Evolutionary conservation across 306 rosid species (phyloP), one percentile per base, ranked within the genome.

Genomic region (Quillaja saponaria): DNA sequence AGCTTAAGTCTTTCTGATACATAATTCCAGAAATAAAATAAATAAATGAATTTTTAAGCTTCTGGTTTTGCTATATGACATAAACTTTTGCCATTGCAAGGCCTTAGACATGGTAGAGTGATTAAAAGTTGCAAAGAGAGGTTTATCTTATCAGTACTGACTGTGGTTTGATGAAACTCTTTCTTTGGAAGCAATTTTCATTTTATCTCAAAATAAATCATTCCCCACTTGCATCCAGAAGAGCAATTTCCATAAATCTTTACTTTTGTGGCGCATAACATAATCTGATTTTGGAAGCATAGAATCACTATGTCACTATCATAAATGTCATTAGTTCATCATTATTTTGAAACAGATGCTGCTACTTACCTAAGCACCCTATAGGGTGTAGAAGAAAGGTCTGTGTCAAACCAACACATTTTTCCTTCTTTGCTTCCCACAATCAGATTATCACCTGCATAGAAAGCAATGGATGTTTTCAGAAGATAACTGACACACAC

Each of bases 361-460:
- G 49, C n/a, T 13, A 64, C 90, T 55, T 81, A 86, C 96, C 82
- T 73, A 7, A 83, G 83, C 74, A 75, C 66, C 74, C 76, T 83
- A 72, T 88, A 92, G 1, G 98, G 95, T 62, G 84, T 74, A 58
- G 96, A 81, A 39, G 98, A 92, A 77, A 92, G 98, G 64, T 92
- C 98, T 96, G 84, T 81, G 76, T 92, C 98, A 67, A 92, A 92
- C 98, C 98, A 92, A 72, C 95, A 86, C 69, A 88, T 49, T 71
- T 92, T 92, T 66, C 98, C 98, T 67, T 92, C 98, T 81, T 83
- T 80, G 85, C 96, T 92, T 54, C 98, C 98, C 67, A 92, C 96
- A 65, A 92, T 86, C 62, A 92, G 34, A 83, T 92, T 87, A 68
- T 92, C 98, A 79, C 96, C 95, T 92, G 80, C 78, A 81, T 10